Percentiles rank a stretch among this genome's conserved stretches.
These are phyloP conservation scores for Priceomyces fermenticarens DNA, from an alignment of 805 yeast species.

Conservation along the genomic window DNA sequence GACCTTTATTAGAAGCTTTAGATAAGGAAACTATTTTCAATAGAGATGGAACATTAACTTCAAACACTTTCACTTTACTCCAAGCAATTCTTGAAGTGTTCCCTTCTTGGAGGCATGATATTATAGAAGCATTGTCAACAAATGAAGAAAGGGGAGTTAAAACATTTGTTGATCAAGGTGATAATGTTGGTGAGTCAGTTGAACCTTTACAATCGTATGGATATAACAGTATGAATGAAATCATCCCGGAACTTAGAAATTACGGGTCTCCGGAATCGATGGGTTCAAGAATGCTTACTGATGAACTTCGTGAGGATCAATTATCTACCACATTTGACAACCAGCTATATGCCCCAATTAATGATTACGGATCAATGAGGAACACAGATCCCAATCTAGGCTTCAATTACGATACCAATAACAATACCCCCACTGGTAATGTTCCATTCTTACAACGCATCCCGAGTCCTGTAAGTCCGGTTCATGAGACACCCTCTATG, in stretches of 20 bases:
- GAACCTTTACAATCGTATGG: not conserved
- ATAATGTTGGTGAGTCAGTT: too few relatives aligned
- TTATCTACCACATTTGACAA: not conserved
- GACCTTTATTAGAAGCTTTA: conserved; percentile 23
- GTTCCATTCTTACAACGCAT: too few relatives aligned
- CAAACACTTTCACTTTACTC: conserved; percentile 23
- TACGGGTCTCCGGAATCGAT: too few relatives aligned
- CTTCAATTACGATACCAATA: too few relatives aligned
- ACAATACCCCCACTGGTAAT: too few relatives aligned
- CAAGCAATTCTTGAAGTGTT: conserved; percentile 19
- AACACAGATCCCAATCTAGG: too few relatives aligned
- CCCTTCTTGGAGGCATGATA: conserved; percentile 35
- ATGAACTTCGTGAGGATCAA: too few relatives aligned
- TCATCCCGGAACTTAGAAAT: too few relatives aligned
- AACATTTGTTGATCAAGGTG: too few relatives aligned
- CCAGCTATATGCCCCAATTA: not conserved
- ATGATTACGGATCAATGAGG: not conserved
- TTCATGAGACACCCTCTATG: conserved; percentile 3
- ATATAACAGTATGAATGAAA: too few relatives aligned
- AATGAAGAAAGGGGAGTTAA: not conserved
- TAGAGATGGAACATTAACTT: conserved; percentile 29
- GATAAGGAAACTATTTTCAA: conserved; percentile 19
- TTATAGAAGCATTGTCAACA: conserved; percentile 19
- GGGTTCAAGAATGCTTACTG: too few relatives aligned
- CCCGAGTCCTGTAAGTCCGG: too few relatives aligned